These are phyloP conservation scores for Cladophialophora yegresii DNA, from an alignment of 2,329 filamentous ascomycete genomes.

Conservation along the genomic window DNA sequence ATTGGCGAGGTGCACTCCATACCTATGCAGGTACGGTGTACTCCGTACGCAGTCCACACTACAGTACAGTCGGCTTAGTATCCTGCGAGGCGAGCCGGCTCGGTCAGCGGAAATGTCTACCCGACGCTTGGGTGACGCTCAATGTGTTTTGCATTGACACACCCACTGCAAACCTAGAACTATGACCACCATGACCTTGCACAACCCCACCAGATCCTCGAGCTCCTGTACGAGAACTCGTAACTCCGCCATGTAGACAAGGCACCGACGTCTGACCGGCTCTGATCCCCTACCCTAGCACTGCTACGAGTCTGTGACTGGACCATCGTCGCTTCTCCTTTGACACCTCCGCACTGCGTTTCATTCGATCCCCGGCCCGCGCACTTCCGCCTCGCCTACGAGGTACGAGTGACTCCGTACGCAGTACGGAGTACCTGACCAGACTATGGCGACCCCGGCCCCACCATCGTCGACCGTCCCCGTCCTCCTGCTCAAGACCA, in stretches of 20 bases:
- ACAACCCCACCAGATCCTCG: not conserved
- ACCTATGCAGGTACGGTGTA: no score
- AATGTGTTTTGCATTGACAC: not conserved
- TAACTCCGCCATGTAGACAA: not conserved
- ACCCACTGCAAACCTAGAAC: not conserved
- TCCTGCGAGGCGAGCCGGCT: no score
- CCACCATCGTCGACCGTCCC: slow-evolving; percentile 35
- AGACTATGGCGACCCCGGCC: not conserved
- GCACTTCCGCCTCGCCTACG: slow-evolving; percentile 7
- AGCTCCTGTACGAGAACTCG: no score
- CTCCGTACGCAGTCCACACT: not conserved
- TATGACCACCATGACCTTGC: not conserved
- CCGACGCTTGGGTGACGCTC: not conserved
- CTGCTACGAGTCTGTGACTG: not conserved
- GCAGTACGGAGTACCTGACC: no score
- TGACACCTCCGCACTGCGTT: not conserved
- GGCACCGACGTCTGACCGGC: not conserved
- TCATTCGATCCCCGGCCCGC: not conserved
- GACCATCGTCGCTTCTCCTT: not conserved
- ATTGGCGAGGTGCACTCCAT: not conserved
- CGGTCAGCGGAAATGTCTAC: not conserved
- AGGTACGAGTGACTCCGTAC: not conserved
- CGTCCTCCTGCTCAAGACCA: slow-evolving; percentile 53
- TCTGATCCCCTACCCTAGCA: not conserved
- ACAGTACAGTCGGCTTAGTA: not conserved